Evolutionary conservation across 1,284 basidiomycete species (phyloP).

Genomic region (Schizophyllum commune): DNA sequence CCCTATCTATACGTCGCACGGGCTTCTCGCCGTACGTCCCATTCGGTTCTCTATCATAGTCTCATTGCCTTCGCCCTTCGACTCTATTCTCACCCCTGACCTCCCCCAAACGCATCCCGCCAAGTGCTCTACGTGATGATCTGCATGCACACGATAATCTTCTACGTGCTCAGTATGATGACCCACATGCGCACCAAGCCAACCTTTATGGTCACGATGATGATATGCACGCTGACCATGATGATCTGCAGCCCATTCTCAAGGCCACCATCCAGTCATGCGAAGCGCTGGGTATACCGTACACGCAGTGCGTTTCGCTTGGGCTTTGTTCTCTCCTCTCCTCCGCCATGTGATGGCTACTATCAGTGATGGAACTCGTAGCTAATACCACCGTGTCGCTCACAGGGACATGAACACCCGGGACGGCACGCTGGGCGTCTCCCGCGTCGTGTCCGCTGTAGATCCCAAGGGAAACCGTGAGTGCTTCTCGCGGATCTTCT

Average conservation of each 20-base stretch:
- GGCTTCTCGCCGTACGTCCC: conserved; percentile 3
- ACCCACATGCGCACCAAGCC: no score
- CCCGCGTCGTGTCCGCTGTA: conserved; percentile 20
- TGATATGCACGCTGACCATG: not conserved
- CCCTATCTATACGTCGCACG: conserved; percentile 14
- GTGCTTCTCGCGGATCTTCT: conserved; percentile 2
- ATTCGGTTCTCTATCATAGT: not conserved
- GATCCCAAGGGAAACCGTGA: conserved; percentile 22
- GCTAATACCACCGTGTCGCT: not conserved
- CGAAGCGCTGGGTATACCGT: conserved; percentile 15
- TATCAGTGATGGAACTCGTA: not conserved
- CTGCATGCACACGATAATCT: no score
- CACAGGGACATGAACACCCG: conserved; percentile 24
- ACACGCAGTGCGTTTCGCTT: conserved; percentile 12
- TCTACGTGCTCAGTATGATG: no score
- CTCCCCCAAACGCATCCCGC: not conserved
- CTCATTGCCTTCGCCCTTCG: not conserved
- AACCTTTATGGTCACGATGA: no score
- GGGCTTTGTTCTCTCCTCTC: not conserved
- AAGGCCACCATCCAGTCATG: conserved; percentile 10
- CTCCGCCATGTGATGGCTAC: not conserved
- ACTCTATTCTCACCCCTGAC: not conserved
- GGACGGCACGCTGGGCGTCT: conserved; percentile 12
- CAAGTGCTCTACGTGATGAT: no score
- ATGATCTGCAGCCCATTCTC: conserved; percentile 9